Evolutionary conservation across 2,329 filamentous ascomycete genomes (phyloP).

Genomic region (Aspergillus neotritici): DNA sequence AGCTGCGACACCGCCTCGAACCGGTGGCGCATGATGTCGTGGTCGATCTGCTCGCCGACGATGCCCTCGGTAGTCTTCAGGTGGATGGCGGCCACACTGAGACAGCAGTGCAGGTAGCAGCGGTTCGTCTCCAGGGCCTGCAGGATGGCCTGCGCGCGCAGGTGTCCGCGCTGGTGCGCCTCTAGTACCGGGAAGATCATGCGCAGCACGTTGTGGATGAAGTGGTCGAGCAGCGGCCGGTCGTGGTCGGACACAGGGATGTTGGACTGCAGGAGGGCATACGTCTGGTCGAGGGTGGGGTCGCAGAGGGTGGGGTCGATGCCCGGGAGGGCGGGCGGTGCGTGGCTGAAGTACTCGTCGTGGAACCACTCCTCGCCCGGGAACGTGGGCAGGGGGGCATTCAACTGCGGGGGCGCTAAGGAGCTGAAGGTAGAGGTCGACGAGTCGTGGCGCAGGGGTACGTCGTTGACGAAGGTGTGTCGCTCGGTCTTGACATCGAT

Average conservation of each 20-base stretch:
- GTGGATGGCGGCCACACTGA: slow-evolving; percentile 89
- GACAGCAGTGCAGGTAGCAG: slow-evolving; percentile 89
- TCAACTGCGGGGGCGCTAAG: slow-evolving; percentile 70
- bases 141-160: slow-evolving; percentile 75
- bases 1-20: slow-evolving; percentile 81
- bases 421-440: slow-evolving; percentile 89
- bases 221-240: slow-evolving; percentile 80
- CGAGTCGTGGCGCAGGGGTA: slow-evolving; percentile 78
- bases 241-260: slow-evolving; percentile 85
- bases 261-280: slow-evolving; percentile 60
- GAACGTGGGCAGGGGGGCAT: slow-evolving; percentile 60
- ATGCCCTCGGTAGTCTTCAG: slow-evolving; percentile 70
- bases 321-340: slow-evolving; percentile 28
- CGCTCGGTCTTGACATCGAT: slow-evolving; percentile 94
- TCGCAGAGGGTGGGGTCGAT: slow-evolving; percentile 19
- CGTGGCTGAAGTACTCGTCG: slow-evolving; percentile 62
- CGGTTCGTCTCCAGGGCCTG: slow-evolving; percentile 87
- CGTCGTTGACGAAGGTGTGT: slow-evolving; percentile 87
- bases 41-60: slow-evolving; percentile 68
- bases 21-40: slow-evolving; percentile 88
- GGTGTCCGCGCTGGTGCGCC: slow-evolving; percentile 77
- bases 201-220: slow-evolving; percentile 79
- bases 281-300: slow-evolving; percentile 33
- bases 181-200: slow-evolving; percentile 90
- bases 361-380: slow-evolving; percentile 65